Percentiles rank a stretch among this genome's conserved stretches.
These are phyloP conservation scores for Lizanozyma gosingica DNA, from an alignment of 1,139 yeast species.

Conservation along the genomic window DNA sequence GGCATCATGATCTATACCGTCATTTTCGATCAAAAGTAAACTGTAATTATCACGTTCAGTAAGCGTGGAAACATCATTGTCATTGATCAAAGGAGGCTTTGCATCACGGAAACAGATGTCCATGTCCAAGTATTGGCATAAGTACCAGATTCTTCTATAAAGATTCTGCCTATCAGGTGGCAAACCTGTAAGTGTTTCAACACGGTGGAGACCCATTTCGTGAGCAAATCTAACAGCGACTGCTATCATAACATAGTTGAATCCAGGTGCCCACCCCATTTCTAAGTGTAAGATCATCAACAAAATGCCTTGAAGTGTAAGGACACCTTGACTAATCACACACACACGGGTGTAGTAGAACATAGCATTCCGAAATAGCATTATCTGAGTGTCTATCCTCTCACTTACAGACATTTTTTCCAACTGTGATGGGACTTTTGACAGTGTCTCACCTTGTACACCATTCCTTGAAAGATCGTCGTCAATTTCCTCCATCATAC, in stretches of 20 bases:
- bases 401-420: not conserved
- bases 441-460: not conserved
- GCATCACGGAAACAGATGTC: slow-evolving; percentile 49
- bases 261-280: slow-evolving; percentile 3
- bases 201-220: slow-evolving; percentile 58
- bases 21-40: not conserved
- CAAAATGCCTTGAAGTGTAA: slow-evolving; percentile 41
- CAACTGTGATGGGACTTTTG: not conserved
- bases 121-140: slow-evolving; percentile 45
- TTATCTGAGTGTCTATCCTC: slow-evolving; percentile 14
- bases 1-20: not conserved
- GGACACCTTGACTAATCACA: slow-evolving; percentile 42
- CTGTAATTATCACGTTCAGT: not conserved
- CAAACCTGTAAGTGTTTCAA: slow-evolving; percentile 37
- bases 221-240: slow-evolving; percentile 53
- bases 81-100: slow-evolving; percentile 48
- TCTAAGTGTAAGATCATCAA: slow-evolving; percentile 26
- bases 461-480: not conserved
- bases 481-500: not conserved
- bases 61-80: slow-evolving; percentile 35
- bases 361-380: slow-evolving; percentile 27
- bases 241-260: slow-evolving; percentile 35
- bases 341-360: slow-evolving; percentile 40
- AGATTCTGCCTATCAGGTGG: slow-evolving; percentile 25
- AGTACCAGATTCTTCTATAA: slow-evolving; percentile 46